phyloP scores from a whole-genome alignment of 1,284 basidiomycete genomes.

The Heterobasidion occidentale region DNA sequence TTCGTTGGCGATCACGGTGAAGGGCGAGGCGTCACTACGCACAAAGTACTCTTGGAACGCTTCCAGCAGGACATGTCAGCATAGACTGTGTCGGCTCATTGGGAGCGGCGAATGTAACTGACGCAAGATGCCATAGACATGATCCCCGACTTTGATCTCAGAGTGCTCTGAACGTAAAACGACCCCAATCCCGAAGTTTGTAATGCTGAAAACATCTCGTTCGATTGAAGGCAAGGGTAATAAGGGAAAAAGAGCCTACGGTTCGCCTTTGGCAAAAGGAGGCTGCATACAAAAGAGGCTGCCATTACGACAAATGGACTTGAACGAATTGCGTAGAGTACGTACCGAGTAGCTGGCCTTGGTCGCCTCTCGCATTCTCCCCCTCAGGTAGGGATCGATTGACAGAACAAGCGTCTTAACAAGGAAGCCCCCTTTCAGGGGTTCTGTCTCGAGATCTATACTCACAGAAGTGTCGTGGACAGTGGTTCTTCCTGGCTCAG shows the following conservation, averaged over 20 bases:
- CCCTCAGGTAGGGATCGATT: conserved; percentile 30
- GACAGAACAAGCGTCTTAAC: conserved; percentile 25
- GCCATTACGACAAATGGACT: background rate
- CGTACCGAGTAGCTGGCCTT: conserved; percentile 4
- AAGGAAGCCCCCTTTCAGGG: conserved; percentile 28
- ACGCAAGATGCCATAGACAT: conserved; percentile 21
- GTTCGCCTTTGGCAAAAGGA: conserved; percentile 7
- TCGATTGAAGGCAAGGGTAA: background rate
- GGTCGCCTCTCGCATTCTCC: conserved; percentile 17
- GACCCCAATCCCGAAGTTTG: conserved; percentile 17
- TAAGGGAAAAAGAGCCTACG: conserved; percentile 7
- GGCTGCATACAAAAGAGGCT: background rate
- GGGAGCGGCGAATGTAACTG: conserved; percentile 1
- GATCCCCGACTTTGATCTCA: conserved; percentile 19
- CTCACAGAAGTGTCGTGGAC: conserved; percentile 20
- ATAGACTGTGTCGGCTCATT: background rate
- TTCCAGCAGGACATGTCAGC: conserved; percentile 11
- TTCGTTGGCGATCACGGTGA: conserved; percentile 11
- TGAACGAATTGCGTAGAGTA: background rate
- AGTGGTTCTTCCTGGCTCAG: conserved; percentile 21
- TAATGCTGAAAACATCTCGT: conserved; percentile 7
- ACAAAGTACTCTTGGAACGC: background rate
- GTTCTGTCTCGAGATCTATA: conserved; percentile 29
- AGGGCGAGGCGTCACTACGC: background rate
- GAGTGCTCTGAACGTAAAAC: conserved; percentile 23